These are phyloP conservation scores for Dryas octopetala DNA, from an alignment of 306 rosid species.

Conservation along the genomic window DNA sequence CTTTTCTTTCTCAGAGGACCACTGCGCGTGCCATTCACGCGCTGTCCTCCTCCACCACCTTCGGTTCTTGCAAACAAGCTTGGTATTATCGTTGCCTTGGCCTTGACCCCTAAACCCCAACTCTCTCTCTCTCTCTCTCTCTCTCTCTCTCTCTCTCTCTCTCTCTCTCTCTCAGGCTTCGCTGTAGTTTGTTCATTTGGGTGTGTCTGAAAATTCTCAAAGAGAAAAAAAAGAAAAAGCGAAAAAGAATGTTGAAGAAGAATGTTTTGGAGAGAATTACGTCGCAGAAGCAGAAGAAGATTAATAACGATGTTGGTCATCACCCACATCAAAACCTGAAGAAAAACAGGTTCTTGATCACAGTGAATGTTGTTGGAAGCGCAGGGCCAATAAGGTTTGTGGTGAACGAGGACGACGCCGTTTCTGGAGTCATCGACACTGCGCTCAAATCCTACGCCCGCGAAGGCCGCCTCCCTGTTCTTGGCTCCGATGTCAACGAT, in stretches of 20 bases:
- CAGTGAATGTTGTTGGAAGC: slow-evolving; percentile 34
- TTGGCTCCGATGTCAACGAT: slow-evolving; percentile 29
- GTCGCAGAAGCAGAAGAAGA: slow-evolving; percentile 32
- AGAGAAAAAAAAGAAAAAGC: neutral
- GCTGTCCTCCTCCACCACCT: slow-evolving; percentile 12
- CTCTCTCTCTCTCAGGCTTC: neutral
- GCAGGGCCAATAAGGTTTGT: slow-evolving; percentile 40
- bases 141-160: neutral
- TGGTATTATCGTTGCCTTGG: slow-evolving; percentile 20
- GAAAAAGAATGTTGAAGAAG: neutral
- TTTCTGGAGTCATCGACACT: slow-evolving; percentile 27
- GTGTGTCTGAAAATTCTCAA: neutral
- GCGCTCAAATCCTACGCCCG: slow-evolving; percentile 38
- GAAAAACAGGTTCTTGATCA: slow-evolving; percentile 30
- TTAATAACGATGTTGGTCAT: neutral
- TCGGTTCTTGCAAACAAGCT: slow-evolving; percentile 10
- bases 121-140: too few relatives aligned
- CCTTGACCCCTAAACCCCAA: slow-evolving; percentile 11
- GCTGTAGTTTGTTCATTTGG: neutral
- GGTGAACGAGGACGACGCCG: slow-evolving; percentile 33
- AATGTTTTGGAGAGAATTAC: slow-evolving; percentile 24
- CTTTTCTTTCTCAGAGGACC: slow-evolving; percentile 2
- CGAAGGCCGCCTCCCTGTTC: slow-evolving; percentile 34
- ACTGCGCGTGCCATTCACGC: slow-evolving; percentile 10
- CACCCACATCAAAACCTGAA: neutral